Evolutionary conservation across 73 alveolate species (phyloP).

Genomic region (Uronychia setigera): DNA sequence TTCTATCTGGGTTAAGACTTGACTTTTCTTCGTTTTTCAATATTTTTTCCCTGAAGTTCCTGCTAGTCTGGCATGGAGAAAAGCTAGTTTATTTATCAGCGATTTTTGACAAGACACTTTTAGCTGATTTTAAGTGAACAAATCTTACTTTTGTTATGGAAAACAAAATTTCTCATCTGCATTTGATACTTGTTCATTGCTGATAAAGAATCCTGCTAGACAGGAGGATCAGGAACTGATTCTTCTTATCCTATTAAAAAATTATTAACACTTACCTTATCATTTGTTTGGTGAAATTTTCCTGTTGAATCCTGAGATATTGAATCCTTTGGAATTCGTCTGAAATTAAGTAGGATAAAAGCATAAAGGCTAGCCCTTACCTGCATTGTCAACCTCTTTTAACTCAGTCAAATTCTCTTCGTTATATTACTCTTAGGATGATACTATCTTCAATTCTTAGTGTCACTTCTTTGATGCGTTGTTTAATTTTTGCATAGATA

Average conservation of each 20-base stretch:
- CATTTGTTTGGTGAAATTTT: background rate
- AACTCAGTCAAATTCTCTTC: too few relatives aligned
- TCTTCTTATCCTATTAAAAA: too few relatives aligned
- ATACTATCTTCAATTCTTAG: too few relatives aligned
- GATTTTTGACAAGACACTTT: background rate
- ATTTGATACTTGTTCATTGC: background rate
- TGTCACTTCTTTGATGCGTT: too few relatives aligned
- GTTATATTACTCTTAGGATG: too few relatives aligned
- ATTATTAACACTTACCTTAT: background rate
- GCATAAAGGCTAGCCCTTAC: too few relatives aligned
- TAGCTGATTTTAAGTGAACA: background rate
- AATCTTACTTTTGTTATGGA: background rate
- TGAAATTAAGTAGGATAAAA: background rate
- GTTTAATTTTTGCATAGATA: too few relatives aligned
- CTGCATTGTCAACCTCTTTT: background rate
- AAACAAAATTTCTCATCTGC: background rate
- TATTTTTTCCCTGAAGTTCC: too few relatives aligned
- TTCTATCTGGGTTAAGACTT: too few relatives aligned
- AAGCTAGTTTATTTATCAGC: background rate
- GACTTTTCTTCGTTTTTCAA: too few relatives aligned
- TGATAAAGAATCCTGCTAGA: background rate
- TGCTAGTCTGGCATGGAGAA: background rate
- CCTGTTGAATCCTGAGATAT: background rate
- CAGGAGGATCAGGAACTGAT: background rate
- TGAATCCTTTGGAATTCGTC: background rate